These are phyloP conservation scores for Berkeleyomyces basicola DNA, from an alignment of 2,329 filamentous ascomycete genomes.

Conservation along the genomic window DNA sequence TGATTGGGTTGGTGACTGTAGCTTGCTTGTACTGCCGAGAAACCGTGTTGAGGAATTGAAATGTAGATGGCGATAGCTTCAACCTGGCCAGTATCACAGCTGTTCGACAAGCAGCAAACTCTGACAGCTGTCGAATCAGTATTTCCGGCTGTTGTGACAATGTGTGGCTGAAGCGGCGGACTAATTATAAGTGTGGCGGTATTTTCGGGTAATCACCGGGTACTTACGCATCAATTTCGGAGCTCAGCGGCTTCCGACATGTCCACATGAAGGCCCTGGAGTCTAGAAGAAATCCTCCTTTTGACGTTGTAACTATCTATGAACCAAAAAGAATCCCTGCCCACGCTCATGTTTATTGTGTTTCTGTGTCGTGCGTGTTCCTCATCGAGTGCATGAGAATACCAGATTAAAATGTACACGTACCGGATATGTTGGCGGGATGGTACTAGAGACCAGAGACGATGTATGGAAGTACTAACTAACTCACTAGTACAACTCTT, in stretches of 20 bases:
- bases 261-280: not conserved
- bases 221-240: not conserved
- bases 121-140: not conserved
- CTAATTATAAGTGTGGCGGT: not conserved
- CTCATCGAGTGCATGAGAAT: not conserved
- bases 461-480: no score
- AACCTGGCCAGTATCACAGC: slow-evolving; percentile 1
- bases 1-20: not conserved
- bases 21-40: not conserved
- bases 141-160: not conserved
- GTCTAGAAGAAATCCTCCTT: not conserved
- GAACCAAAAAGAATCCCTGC: not conserved
- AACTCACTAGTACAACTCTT: no score
- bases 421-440: no score
- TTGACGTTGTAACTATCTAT: not conserved
- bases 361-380: not conserved
- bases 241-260: not conserved
- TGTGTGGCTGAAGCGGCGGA: not conserved
- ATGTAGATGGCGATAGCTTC: slow-evolving; percentile 4
- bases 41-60: not conserved
- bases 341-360: not conserved
- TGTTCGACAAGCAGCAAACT: not conserved
- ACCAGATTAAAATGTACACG: not conserved
- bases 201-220: not conserved
- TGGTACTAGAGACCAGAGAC: no score